Evolutionary conservation across 2,329 filamentous ascomycete genomes (phyloP).

Genomic region (Tolypocladium guangdongense): DNA sequence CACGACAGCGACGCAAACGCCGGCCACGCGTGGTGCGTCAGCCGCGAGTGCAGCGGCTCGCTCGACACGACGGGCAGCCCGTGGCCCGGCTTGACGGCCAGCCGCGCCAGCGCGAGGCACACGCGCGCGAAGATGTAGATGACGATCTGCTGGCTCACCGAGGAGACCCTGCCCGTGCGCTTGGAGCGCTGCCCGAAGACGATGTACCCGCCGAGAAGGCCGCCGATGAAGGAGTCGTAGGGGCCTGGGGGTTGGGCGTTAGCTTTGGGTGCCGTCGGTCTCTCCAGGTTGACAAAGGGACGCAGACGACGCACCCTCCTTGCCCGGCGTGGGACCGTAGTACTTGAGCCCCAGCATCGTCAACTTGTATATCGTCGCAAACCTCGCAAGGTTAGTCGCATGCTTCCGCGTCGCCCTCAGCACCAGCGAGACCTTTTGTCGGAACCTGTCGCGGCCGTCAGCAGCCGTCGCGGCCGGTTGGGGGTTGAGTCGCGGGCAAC

Average conservation of each 20-base stretch:
- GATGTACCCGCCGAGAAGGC: slow-evolving; percentile 79
- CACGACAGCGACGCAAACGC: slow-evolving; percentile 85
- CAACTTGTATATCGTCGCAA: slow-evolving; percentile 83
- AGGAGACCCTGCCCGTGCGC: slow-evolving; percentile 59
- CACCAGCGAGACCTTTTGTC: slow-evolving; percentile 67
- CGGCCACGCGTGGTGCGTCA: slow-evolving; percentile 74
- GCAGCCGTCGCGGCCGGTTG: neutral
- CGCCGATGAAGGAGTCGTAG: slow-evolving; percentile 78
- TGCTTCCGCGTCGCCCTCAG: slow-evolving; percentile 82
- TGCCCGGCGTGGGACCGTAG: slow-evolving; percentile 44
- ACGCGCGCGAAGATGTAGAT: slow-evolving; percentile 96
- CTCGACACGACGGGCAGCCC: slow-evolving; percentile 40
- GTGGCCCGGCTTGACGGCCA: slow-evolving; percentile 58
- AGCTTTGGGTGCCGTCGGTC: neutral
- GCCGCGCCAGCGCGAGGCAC: slow-evolving; percentile 68
- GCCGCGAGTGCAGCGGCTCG: slow-evolving; percentile 33
- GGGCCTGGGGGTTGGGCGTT: slow-evolving; percentile 31
- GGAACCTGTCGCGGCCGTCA: slow-evolving; percentile 35
- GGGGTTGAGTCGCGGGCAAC: neutral
- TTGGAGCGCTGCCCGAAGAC: slow-evolving; percentile 66
- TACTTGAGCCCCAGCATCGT: slow-evolving; percentile 65
- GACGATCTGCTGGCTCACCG: slow-evolving; percentile 92
- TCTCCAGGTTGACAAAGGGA: neutral
- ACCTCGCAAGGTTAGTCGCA: slow-evolving; percentile 82
- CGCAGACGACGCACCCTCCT: slow-evolving; percentile 33